Percentiles rank a stretch among this genome's conserved stretches.
Evolutionary conservation across 257 asterid genomes (phyloP).

Genomic region (Petrea volubilis): DNA sequence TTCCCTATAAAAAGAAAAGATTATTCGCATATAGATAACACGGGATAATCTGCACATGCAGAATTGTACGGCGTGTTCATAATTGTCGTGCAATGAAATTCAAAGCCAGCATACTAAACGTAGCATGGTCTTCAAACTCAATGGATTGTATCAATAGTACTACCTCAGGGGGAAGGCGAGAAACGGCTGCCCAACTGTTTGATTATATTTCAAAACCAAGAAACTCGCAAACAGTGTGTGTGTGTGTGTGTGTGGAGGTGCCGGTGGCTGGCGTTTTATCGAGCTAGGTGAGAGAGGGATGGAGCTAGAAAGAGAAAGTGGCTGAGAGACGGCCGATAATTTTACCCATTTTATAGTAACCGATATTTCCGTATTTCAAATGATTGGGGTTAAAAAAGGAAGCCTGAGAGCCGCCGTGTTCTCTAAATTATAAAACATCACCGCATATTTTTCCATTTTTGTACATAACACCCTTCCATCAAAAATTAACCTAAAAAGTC

Average conservation of each 20-base stretch:
- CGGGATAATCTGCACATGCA: neutral
- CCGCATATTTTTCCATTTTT: neutral
- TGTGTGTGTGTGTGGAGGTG: neutral
- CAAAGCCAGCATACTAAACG: neutral
- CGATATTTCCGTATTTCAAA: neutral
- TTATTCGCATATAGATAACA: neutral
- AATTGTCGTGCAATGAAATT: neutral
- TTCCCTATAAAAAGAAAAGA: neutral
- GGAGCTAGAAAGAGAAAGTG: constrained; percentile 9
- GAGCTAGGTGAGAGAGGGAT: neutral
- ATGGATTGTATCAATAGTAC: neutral
- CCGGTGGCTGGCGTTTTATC: constrained; percentile 28
- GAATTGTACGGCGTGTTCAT: neutral
- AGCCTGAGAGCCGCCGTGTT: neutral
- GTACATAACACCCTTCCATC: neutral
- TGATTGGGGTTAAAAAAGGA: neutral
- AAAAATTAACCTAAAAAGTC: neutral
- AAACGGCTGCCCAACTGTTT: constrained; percentile 8
- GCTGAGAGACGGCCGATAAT: constrained; percentile 33
- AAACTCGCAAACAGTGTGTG: neutral
- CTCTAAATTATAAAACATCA: neutral
- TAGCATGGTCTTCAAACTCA: neutral
- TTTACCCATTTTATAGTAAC: constrained; percentile 19
- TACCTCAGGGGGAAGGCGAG: constrained; percentile 10
- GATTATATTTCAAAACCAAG: constrained; percentile 10